Evolutionary conservation across 352 stramenopile genomes (phyloP), one percentile per base, ranked within the genome.

Genomic region (Stramenopiles sp.): DNA sequence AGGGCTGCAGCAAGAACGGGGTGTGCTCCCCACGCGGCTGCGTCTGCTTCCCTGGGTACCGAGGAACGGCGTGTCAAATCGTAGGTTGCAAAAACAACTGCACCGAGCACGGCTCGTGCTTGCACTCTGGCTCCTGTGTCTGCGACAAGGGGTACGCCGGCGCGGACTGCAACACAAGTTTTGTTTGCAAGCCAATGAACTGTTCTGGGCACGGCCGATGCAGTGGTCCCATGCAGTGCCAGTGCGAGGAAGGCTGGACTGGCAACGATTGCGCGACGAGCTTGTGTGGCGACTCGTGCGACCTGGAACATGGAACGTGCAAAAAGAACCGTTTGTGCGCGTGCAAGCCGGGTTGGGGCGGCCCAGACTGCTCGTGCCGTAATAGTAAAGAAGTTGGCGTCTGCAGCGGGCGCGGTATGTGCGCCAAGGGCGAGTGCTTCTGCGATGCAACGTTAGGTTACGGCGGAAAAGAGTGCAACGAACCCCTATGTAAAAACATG

Each of bases 401-500:
- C 4, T 71, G 53, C 12, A 35, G 33, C 4, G 35, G 35, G 31
- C 31, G 53, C 12, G 53, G 53, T 71, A 33, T 71, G 4, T 71
- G 53, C 12, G 53, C 53, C 2, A 6, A 2, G 35, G 53, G 53
- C 35, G 35, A 35, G 4, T 71, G 53, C 6, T 33, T 35, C 33
- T 71, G 53, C 35, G 53, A 31, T 35, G 31, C 33, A 4, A n/a
- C n/a, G n/a, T n/a, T n/a, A n/a, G 53, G 53, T 2, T 71, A 35
- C 53, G 31, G 53, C 35, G 53, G 53, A 31, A 33, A 35, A 31
- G 35, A 71, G 33, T 71, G 53, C 12, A 35, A 31, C 4, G 4
- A 71, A 31, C 33, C 53, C 33, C 33, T 71, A 31, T 71, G 53
- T 6, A 33, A 71, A 71, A 71, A 71, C 53, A 33, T 35, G 33